Conservation (phyloP, 1,284 basidiomycete genomes). For the Cutaneotrichosporon daszewskae region DNA sequence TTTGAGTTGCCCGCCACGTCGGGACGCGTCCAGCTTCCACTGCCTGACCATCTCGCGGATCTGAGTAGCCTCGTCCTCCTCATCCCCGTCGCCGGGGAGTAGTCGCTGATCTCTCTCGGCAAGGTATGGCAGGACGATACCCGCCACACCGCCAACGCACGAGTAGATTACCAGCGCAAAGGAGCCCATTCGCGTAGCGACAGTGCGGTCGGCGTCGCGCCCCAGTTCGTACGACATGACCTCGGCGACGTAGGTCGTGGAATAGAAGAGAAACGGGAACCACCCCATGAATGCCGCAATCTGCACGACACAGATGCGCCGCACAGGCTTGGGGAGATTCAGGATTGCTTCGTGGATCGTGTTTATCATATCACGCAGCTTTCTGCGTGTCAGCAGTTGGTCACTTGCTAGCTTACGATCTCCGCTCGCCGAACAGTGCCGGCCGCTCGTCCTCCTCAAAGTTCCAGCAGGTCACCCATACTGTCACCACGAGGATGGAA, state of each 20-base stretch:
- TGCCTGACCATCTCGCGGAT: conserved; percentile 64
- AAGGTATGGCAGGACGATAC: conserved; percentile 74
- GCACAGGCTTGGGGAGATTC: conserved; percentile 72
- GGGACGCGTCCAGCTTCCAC: conserved; percentile 75
- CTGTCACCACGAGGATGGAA: conserved; percentile 68
- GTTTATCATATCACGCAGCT: conserved; percentile 57
- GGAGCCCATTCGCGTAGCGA: conserved; percentile 78
- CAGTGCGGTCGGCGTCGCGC: conserved; percentile 66
- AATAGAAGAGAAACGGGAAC: conserved; percentile 93
- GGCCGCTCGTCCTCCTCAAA: conserved; percentile 69
- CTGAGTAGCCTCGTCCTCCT: conserved; percentile 63
- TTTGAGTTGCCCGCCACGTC: conserved; percentile 62
- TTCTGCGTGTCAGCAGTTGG: too few species aligned
- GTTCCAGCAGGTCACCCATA: conserved; percentile 77
- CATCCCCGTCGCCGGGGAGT: conserved; percentile 53
- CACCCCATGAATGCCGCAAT: conserved; percentile 54
- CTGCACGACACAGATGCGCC: conserved; percentile 73
- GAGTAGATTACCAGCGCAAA: conserved; percentile 87
- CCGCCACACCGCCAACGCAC: conserved; percentile 69
- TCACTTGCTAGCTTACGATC: conserved; percentile 28
- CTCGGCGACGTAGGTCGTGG: conserved; percentile 88
- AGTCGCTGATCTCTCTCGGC: conserved; percentile 70
- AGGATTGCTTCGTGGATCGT: conserved; percentile 70
- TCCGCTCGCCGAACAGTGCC: conserved; percentile 43
- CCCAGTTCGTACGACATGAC: conserved; percentile 74